phyloP scores from a whole-genome alignment of 75 land plant species.

The Sequoiadendron giganteum region DNA sequence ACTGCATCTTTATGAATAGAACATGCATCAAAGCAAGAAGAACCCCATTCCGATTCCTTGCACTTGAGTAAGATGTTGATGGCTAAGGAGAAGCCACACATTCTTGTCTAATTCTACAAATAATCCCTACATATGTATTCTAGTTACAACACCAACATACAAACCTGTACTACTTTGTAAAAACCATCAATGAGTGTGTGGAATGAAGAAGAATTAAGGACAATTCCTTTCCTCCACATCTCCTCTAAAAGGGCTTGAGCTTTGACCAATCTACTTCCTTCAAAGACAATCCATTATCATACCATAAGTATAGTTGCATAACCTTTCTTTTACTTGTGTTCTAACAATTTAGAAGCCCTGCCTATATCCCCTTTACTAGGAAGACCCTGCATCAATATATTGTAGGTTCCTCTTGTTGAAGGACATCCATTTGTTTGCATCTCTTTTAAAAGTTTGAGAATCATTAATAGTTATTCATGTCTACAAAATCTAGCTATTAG shows the following conservation, averaged over 20 bases:
- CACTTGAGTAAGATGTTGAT: conserved; percentile 31
- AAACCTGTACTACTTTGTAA: conserved; percentile 25
- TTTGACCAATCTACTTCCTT: too few relatives aligned
- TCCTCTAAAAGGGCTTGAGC: too few relatives aligned
- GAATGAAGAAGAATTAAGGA: too few relatives aligned
- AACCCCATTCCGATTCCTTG: conserved; percentile 73
- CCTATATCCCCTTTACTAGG: conserved; percentile 33
- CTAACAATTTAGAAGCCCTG: conserved; percentile 43
- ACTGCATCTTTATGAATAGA: conserved; percentile 54
- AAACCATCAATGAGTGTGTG: too few relatives aligned
- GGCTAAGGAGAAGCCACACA: conserved; percentile 66
- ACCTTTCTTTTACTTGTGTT: neutral
- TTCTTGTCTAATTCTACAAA: conserved; percentile 64
- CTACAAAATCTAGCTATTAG: conserved; percentile 64
- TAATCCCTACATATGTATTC: conserved; percentile 60
- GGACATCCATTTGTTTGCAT: conserved; percentile 58
- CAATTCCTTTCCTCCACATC: too few relatives aligned
- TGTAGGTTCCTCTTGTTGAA: conserved; percentile 52
- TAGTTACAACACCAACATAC: conserved; percentile 62
- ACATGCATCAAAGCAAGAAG: conserved; percentile 50
- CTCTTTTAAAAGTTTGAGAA: conserved; percentile 55
- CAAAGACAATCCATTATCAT: too few relatives aligned
- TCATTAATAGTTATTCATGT: conserved; percentile 56
- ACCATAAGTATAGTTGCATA: too few relatives aligned
- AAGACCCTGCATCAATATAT: conserved; percentile 49